These are phyloP conservation scores for Saccharomyces hybrid DNA, from an alignment of 1,139 yeast genomes.

Conservation along the genomic window DNA sequence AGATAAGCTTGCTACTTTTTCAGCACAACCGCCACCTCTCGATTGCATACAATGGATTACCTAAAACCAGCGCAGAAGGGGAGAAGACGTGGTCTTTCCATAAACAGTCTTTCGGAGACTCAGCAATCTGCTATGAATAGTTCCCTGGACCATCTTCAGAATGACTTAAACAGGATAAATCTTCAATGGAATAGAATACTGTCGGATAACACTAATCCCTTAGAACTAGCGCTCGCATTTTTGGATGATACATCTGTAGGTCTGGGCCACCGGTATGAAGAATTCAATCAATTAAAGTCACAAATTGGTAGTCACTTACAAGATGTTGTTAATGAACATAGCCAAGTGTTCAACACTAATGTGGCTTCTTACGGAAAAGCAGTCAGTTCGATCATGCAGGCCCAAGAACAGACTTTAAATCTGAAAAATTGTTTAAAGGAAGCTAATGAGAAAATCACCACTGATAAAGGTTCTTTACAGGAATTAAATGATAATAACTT, in stretches of 20 bases:
- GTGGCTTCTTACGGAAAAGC: slow-evolving; percentile 66
- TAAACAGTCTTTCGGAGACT: slow-evolving; percentile 23
- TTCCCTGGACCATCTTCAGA: slow-evolving; percentile 25
- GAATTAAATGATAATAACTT: slow-evolving; percentile 60
- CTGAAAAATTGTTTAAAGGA: slow-evolving; percentile 30
- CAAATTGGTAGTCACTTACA: slow-evolving; percentile 54
- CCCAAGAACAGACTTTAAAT: slow-evolving; percentile 25
- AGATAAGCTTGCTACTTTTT: neutral
- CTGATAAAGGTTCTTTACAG: slow-evolving; percentile 46
- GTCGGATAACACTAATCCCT: slow-evolving; percentile 55
- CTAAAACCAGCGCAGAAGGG: slow-evolving; percentile 12
- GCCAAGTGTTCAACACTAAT: slow-evolving; percentile 76
- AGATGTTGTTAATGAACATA: slow-evolving; percentile 70
- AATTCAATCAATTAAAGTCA: slow-evolving; percentile 46
- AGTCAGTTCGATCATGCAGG: slow-evolving; percentile 33
- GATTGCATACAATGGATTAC: slow-evolving; percentile 13
- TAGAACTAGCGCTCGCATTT: slow-evolving; percentile 73
- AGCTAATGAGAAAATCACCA: slow-evolving; percentile 46
- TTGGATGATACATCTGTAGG: slow-evolving; percentile 87
- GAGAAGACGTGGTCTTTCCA: slow-evolving; percentile 26
- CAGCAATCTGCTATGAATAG: slow-evolving; percentile 26
- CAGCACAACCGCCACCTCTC: neutral
- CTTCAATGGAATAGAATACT: slow-evolving; percentile 36
- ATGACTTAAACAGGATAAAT: slow-evolving; percentile 25
- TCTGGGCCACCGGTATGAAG: slow-evolving; percentile 58